Conservation (phyloP, 495 filamentous ascomycete species). For the Penicillium manginii region DNA sequence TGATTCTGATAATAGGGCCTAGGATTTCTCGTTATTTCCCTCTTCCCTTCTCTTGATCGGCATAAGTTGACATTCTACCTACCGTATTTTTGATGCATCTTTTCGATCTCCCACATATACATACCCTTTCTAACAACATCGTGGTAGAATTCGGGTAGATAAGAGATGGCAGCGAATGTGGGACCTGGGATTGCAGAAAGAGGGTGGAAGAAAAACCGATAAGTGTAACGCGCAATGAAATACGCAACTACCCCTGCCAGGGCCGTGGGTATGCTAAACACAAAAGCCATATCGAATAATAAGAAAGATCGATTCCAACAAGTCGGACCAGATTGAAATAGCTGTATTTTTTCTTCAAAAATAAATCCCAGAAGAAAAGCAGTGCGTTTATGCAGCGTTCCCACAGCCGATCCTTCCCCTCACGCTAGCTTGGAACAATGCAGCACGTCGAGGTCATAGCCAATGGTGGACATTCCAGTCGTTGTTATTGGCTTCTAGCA, state of each 20-base stretch:
- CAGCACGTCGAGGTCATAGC: background rate
- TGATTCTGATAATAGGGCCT: constrained; percentile 51
- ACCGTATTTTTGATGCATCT: constrained; percentile 54
- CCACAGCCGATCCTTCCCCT: too few relatives aligned
- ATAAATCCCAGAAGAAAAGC: too few relatives aligned
- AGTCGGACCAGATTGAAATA: background rate
- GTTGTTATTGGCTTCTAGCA: background rate
- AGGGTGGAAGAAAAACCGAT: constrained; percentile 44
- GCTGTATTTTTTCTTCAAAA: too few relatives aligned
- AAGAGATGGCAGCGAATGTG: constrained; percentile 47
- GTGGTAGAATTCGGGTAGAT: constrained; percentile 55
- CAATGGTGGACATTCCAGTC: background rate
- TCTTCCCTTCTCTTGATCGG: background rate
- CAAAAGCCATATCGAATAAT: constrained; percentile 15
- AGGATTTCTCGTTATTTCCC: background rate
- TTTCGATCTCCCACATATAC: constrained; percentile 49
- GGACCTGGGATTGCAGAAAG: constrained; percentile 51
- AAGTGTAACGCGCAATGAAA: constrained; percentile 13
- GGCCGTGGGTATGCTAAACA: background rate
- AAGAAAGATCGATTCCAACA: background rate
- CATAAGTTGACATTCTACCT: background rate
- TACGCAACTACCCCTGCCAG: constrained; percentile 6
- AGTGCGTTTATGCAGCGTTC: too few relatives aligned
- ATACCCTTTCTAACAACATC: constrained; percentile 47
- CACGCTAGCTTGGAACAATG: background rate